These are phyloP conservation scores for Schrenkiella parvula DNA, from an alignment of 345 rosid species.

Conservation along the genomic window DNA sequence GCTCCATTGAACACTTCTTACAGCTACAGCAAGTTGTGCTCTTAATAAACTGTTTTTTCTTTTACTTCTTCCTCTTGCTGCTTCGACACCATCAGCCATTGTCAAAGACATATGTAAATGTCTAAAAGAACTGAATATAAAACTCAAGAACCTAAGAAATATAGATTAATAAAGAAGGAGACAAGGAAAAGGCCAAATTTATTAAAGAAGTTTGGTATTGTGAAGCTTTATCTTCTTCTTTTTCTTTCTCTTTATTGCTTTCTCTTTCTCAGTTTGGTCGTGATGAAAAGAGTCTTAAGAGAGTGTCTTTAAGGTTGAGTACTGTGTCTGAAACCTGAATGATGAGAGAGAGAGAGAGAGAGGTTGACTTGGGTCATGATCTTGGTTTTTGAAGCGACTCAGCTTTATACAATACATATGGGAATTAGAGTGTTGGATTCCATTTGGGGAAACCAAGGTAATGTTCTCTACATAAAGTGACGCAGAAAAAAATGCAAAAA, in stretches of 20 bases:
- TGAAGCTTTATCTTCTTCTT: conserved; percentile 23
- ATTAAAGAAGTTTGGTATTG: conserved; percentile 15
- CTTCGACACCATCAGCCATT: conserved; percentile 47
- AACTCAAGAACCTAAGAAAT: background rate
- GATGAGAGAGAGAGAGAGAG: conserved; percentile 13
- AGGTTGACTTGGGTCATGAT: conserved; percentile 35
- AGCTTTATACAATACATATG: conserved; percentile 17
- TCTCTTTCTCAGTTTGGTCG: conserved; percentile 28
- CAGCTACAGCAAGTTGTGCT: conserved; percentile 75
- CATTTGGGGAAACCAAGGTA: conserved; percentile 26
- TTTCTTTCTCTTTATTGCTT: conserved; percentile 22
- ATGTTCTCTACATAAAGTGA: conserved; percentile 13
- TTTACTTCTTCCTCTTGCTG: conserved; percentile 33
- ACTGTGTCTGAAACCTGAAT: conserved; percentile 15
- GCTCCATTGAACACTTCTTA: conserved; percentile 88
- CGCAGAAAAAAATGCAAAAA: conserved; percentile 14
- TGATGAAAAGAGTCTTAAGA: conserved; percentile 22
- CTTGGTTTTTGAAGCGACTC: conserved; percentile 30
- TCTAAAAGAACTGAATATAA: background rate
- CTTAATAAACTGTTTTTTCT: conserved; percentile 39
- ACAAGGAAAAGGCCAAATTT: conserved; percentile 9
- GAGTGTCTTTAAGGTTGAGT: conserved; percentile 29
- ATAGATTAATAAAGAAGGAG: conserved; percentile 14
- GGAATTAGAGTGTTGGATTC: conserved; percentile 32
- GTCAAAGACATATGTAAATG: background rate